These are phyloP conservation scores for Diaporthe longicolla DNA, from an alignment of 2,329 filamentous ascomycete species.

Conservation along the genomic window DNA sequence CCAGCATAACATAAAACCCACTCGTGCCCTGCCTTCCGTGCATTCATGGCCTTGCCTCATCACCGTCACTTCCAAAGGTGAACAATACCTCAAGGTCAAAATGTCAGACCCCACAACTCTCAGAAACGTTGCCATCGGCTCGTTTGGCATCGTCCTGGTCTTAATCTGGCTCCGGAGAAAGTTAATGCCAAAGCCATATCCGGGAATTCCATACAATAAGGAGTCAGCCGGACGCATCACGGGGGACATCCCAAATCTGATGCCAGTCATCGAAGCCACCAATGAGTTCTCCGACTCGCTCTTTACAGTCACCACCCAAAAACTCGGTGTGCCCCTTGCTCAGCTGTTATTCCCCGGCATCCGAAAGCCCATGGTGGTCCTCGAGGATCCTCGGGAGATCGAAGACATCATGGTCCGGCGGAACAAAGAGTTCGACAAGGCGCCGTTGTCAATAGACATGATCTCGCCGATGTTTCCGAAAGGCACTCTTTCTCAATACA, in stretches of 20 bases:
- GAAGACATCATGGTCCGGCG: slow-evolving; percentile 51
- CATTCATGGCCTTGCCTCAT: not conserved
- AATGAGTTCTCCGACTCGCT: slow-evolving; percentile 26
- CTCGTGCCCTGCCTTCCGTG: not conserved
- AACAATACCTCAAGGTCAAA: not conserved
- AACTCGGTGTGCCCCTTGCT: slow-evolving; percentile 44
- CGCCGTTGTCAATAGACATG: slow-evolving; percentile 45
- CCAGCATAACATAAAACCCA: not conserved
- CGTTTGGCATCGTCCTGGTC: not conserved
- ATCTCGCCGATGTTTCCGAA: slow-evolving; percentile 48
- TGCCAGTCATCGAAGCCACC: slow-evolving; percentile 7
- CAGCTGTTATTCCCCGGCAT: slow-evolving; percentile 47
- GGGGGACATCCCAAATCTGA: slow-evolving; percentile 16
- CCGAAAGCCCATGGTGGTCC: slow-evolving; percentile 44
- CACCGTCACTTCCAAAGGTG: not conserved
- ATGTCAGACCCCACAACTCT: not conserved
- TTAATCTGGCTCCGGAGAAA: slow-evolving; percentile 7
- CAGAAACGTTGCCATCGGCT: not conserved
- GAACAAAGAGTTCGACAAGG: slow-evolving; percentile 51
- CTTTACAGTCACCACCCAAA: slow-evolving; percentile 28
- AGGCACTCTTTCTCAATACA: slow-evolving; percentile 48
- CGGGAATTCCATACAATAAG: slow-evolving; percentile 21
- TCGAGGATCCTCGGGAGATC: slow-evolving; percentile 48
- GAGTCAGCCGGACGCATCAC: slow-evolving; percentile 3
- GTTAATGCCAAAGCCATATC: slow-evolving; percentile 22